These are phyloP conservation scores for Verbena officinalis DNA, from an alignment of 257 asterid genomes.

Conservation along the genomic window DNA sequence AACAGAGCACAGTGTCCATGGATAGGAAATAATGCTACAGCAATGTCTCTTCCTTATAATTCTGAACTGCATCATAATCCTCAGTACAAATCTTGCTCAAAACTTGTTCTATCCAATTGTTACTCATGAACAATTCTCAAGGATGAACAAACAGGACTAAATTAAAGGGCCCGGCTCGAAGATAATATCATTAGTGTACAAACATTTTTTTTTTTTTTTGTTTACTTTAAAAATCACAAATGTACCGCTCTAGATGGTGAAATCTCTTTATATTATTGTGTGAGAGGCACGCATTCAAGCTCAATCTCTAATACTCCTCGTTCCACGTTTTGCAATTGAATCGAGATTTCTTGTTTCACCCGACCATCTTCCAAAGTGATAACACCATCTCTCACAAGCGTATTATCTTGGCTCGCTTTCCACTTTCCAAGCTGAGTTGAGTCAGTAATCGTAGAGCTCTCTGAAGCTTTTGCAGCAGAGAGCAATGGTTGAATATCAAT, in stretches of 20 bases:
- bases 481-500: constrained; percentile 76
- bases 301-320: constrained; percentile 82
- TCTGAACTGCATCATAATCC: neutral
- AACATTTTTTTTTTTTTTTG: neutral
- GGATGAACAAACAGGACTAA: neutral
- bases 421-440: constrained; percentile 51
- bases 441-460: constrained; percentile 43
- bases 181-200: neutral
- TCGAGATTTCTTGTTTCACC: constrained; percentile 72
- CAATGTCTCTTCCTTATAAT: neutral
- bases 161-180: neutral
- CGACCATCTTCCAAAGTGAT: constrained; percentile 61
- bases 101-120: neutral
- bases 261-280: constrained; percentile 46
- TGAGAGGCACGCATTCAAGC: constrained; percentile 91
- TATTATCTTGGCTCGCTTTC: constrained; percentile 63
- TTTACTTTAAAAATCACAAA: neutral
- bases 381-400: constrained; percentile 52
- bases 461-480: constrained; percentile 76
- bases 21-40: no score
- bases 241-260: no score
- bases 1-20: no score
- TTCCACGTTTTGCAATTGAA: constrained; percentile 81
- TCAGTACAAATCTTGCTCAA: neutral
- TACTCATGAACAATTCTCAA: neutral